Evolutionary conservation across 371 early-diverging fungal species (phyloP).

Genomic region (Sanchytrium tribonematis): DNA sequence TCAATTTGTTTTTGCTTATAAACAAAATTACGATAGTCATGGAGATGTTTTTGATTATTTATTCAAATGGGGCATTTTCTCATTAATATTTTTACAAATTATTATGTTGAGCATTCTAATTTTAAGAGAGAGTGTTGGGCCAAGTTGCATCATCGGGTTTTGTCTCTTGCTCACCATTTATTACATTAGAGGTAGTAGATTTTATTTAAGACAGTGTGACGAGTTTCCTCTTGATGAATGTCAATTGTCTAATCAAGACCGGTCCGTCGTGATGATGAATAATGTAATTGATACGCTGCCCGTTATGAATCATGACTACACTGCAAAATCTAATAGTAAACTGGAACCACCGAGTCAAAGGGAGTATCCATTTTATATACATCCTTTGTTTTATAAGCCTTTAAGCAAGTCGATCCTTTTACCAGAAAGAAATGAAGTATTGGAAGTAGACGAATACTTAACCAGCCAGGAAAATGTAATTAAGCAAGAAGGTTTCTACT

Average conservation of each 20-base stretch:
- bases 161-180: neutral
- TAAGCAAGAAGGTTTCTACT: too few species aligned
- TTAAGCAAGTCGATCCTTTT: neutral
- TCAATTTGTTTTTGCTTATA: conserved; percentile 48
- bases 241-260: neutral
- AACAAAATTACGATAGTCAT: conserved; percentile 46
- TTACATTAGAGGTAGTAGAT: neutral
- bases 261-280: neutral
- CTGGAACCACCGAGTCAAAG: neutral
- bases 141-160: neutral
- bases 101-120: neutral
- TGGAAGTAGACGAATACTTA: neutral
- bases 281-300: neutral
- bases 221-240: neutral
- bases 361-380: neutral
- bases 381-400: neutral
- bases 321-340: neutral
- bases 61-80: neutral
- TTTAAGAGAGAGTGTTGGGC: neutral
- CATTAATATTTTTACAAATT: neutral
- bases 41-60: conserved; percentile 13
- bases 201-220: neutral
- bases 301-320: neutral
- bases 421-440: neutral
- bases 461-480: neutral